Evolutionary conservation across 768 basidiomycete species (phyloP).

Genomic region (Rhodosporidiobolus sp.): DNA sequence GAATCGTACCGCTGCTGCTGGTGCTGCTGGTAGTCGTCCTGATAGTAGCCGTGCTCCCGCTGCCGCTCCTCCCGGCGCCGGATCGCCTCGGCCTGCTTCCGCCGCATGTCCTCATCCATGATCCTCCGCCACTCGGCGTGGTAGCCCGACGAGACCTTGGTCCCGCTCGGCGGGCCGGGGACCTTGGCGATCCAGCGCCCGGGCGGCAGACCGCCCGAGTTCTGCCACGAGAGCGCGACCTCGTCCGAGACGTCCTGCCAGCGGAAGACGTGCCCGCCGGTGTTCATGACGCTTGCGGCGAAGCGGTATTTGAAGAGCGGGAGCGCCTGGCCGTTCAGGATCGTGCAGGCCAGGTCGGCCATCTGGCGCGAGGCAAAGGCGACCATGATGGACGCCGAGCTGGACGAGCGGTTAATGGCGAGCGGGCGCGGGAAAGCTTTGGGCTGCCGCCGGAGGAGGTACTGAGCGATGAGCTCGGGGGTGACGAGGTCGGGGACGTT

Average conservation of each 20-base stretch:
- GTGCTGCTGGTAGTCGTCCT: too few relatives aligned
- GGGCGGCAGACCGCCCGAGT: not conserved
- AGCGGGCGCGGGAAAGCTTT: not conserved
- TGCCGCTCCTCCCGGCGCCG: too few relatives aligned
- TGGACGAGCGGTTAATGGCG: not conserved
- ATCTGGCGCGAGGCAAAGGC: not conserved
- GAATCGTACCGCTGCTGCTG: too few relatives aligned
- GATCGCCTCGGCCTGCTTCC: not conserved
- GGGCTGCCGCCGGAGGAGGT: not conserved
- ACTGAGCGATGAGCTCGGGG: not conserved
- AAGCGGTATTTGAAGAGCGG: not conserved
- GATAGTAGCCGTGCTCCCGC: too few relatives aligned
- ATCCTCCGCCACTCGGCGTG: not conserved
- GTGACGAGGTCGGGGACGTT: not conserved
- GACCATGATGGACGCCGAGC: not conserved
- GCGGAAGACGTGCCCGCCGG: not conserved
- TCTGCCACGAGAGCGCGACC: not conserved
- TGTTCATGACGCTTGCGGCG: not conserved
- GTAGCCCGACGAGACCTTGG: not conserved
- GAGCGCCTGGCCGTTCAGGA: not conserved
- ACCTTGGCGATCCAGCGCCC: not conserved
- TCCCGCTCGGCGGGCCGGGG: not conserved
- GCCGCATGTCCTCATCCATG: not conserved
- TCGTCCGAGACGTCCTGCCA: not conserved
- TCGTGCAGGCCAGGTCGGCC: not conserved